Evolutionary conservation across 345 rosid species (phyloP), one percentile per base, ranked within the genome.

Genomic region (Gossypium thurberi): DNA sequence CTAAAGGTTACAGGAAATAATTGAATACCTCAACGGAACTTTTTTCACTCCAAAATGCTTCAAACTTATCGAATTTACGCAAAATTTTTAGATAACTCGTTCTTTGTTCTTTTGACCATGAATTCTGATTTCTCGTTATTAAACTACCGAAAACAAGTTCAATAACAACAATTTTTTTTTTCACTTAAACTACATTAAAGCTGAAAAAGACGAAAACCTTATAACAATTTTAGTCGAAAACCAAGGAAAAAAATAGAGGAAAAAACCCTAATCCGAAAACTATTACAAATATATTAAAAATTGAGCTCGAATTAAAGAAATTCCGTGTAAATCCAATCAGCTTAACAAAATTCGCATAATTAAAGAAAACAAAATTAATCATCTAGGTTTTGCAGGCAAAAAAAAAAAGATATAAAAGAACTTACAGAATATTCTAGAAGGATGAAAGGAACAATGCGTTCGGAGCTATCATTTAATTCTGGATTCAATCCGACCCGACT

Each of bases 341-440:
- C 10, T 9, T 13, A 10, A 65, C 61, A 1, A 60, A 28, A 2
- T 46, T 26, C 10, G 2, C 67, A 18, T 64, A 53, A 44, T 4
- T 21, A 21, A 21, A 21, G 25, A 55, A 18, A 8, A 65, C 20
- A 50, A 74, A 26, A 10, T 56, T 13, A 11, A 18, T 3, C 59
- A 74, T 18, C 56, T 40, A 65, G 47, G 42, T 65, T 74, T 52
- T 14, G 33, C 50, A 12, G 52, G 13, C 51, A 6, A n/a, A 6
- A n/a, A 33, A 12, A 40, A 20, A 21, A 21, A 33, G 37, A 33
- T 9, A 8, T 3, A 18, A 55, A 56, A 23, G n/a, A 44, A 55
- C 81, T 81, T 73, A 81, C 78, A 53, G 80, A 77, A 79, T 33
- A 56, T 79, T 79, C 78, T 28, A 71, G 73, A 77, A 59, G 47